A percentile compares a stretch with the other conserved stretches of the same genome.
Conservation (phyloP, 148 eudicot genomes). For the Amaranthus cruentus region DNA sequence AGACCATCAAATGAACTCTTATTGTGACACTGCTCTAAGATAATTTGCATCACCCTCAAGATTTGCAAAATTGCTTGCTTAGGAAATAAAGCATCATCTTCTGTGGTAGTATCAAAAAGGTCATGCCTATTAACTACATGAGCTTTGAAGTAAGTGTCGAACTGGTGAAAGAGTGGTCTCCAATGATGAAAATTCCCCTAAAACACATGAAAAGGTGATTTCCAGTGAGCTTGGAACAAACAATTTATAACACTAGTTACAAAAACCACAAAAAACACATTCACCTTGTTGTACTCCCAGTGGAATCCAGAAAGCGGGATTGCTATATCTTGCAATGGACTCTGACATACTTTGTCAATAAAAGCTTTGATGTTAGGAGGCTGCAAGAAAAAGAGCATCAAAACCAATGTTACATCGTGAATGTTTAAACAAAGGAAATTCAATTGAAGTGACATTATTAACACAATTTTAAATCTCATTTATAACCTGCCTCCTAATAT, state of each 20-base stretch:
- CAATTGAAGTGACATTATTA: no score
- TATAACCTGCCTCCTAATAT: no score
- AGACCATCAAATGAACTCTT: slow-evolving; percentile 77
- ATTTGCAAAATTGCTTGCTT: slow-evolving; percentile 84
- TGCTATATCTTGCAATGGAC: slow-evolving; percentile 87
- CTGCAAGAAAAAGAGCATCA: slow-evolving; percentile 32
- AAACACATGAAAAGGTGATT: slow-evolving; percentile 9
- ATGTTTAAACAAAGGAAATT: no score
- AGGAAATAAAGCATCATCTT: slow-evolving; percentile 58
- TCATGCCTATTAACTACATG: slow-evolving; percentile 70
- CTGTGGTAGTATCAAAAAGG: slow-evolving; percentile 60
- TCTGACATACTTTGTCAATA: slow-evolving; percentile 78
- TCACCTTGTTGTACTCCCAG: slow-evolving; percentile 95
- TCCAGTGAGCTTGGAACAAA: no score
- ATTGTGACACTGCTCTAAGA: slow-evolving; percentile 85
- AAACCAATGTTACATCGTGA: background rate
- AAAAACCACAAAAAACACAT: background rate
- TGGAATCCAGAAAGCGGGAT: slow-evolving; percentile 77
- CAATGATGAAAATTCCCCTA: slow-evolving; percentile 99
- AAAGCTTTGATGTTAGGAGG: slow-evolving; percentile 71
- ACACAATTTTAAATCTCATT: no score
- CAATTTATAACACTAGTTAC: no score
- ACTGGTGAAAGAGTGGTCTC: slow-evolving; percentile 96
- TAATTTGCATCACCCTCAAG: slow-evolving; percentile 81
- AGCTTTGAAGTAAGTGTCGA: slow-evolving; percentile 84